phyloP scores from a whole-genome alignment of 192 early-diverging fungal species.

The Obelidium mucronatum region DNA sequence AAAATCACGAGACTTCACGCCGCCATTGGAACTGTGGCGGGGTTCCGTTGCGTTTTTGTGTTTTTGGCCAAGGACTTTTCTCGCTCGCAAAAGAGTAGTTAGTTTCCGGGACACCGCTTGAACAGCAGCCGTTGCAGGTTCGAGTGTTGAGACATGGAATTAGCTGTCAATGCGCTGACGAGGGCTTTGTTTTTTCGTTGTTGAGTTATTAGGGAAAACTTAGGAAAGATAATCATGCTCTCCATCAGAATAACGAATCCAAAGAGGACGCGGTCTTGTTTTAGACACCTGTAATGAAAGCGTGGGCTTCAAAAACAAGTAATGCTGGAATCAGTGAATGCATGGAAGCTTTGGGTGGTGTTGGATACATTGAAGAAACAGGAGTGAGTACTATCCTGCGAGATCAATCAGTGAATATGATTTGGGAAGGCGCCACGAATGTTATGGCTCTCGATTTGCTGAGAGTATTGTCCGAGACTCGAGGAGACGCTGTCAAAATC shows the following conservation, averaged over 20 bases:
- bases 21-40: constrained; percentile 52
- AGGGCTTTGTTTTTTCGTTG: constrained; percentile 64
- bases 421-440: constrained; percentile 82
- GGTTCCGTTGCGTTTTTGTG: constrained; percentile 49
- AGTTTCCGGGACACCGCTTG: constrained; percentile 61
- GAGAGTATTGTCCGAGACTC: constrained; percentile 46
- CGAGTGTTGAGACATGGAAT: constrained; percentile 64
- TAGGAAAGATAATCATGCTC: constrained; percentile 21
- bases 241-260: too few relatives aligned
- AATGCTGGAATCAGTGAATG: constrained; percentile 57
- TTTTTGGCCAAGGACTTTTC: constrained; percentile 70
- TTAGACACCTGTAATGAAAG: constrained; percentile 73
- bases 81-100: constrained; percentile 27
- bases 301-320: constrained; percentile 60
- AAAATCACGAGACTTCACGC: constrained; percentile 76
- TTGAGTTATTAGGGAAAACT: constrained; percentile 63
- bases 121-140: constrained; percentile 66
- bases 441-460: constrained; percentile 66
- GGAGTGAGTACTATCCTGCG: constrained; percentile 64
- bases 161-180: constrained; percentile 55
- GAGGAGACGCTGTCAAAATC: constrained; percentile 46
- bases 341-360: constrained; percentile 74
- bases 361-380: constrained; percentile 80
- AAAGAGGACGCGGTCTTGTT: constrained; percentile 57
- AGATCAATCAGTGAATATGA: constrained; percentile 72